Evolutionary conservation across 805 yeast genomes (phyloP), one percentile per base, ranked within the genome.

Genomic region (Nakazawaea peltata): DNA sequence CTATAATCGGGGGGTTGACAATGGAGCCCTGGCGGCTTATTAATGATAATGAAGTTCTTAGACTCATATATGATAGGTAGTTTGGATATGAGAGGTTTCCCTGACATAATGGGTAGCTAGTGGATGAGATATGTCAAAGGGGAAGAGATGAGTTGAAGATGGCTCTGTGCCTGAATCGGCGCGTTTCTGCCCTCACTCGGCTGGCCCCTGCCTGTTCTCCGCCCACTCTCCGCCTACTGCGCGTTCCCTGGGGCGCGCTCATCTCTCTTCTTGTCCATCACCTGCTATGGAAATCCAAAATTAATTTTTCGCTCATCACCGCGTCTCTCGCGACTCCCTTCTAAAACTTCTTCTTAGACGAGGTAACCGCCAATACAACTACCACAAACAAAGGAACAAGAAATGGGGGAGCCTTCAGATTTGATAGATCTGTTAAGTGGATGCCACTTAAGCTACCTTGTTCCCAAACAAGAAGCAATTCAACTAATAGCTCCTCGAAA

Each of bases 401-500:
- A n/a, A n/a, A n/a, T n/a, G n/a, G n/a, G n/a, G n/a, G n/a, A n/a
- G n/a, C n/a, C n/a, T n/a, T n/a, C 19, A 4, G 40, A 40, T 28
- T 41, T 53, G 16, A 40, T 44, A 4, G 43, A 51, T 9, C 50
- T 52, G 2, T 34, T 56, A 28, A 33, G 45, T 10, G 41, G 38
- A 19, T 48, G 44, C 17, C 69, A 71, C 0, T 34, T 65, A 32
- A 49, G 55, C 14, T 62, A 52, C 30, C 42, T 65, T 12, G 45
- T 63, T 2, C 72, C 72, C 2, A 56, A 52, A 2, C 68, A 64
- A 34, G 57, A 53, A 28, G 48, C 49, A 11, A 41, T 49, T 6
- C 48, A 57, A 5, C 41, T 54, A 23, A 40, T 54, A 2, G 41
- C 48, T 2, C 63, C 63, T n/a, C 49, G 19, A 19, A 26, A n/a